A percentile compares a stretch with the other conserved stretches of the same genome.
These are phyloP conservation scores for Delonix regia DNA, from an alignment of 306 rosid genomes.

Conservation along the genomic window DNA sequence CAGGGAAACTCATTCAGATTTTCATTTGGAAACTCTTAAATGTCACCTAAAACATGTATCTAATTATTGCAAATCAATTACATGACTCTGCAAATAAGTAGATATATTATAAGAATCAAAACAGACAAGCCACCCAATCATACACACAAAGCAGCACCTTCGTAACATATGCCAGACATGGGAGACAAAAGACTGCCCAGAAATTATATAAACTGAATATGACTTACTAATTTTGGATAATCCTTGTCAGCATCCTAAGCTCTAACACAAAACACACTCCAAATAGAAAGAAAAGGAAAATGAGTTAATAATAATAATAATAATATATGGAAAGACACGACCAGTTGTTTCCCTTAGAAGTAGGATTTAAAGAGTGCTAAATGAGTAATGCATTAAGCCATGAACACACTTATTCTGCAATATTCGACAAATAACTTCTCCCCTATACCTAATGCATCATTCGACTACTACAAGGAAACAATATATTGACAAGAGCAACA, in stretches of 20 bases:
- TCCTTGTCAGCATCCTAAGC: constrained; percentile 3
- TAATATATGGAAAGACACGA: not conserved
- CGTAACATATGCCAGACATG: not conserved
- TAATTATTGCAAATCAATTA: constrained; percentile 20
- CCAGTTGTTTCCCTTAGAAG: not conserved
- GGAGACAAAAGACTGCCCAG: constrained; percentile 15
- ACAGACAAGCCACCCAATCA: constrained; percentile 17
- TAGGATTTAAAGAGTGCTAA: not conserved
- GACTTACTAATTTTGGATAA: not conserved
- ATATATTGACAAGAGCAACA: constrained; percentile 4
- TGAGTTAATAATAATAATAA: not conserved
- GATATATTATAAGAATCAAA: constrained; percentile 21
- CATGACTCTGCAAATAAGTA: not conserved
- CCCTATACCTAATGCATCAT: constrained; percentile 4
- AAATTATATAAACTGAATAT: not conserved
- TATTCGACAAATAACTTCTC: constrained; percentile 8
- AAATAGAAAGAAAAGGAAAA: not conserved
- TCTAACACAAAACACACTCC: constrained; percentile 26
- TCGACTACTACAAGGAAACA: constrained; percentile 11
- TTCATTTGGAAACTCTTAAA: not conserved
- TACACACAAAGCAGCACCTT: not conserved
- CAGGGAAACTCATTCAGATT: constrained; percentile 4
- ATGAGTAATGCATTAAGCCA: not conserved
- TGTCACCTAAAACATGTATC: constrained; percentile 1
- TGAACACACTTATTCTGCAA: constrained; percentile 1